These are phyloP conservation scores for Fusarium mangiferae DNA, from an alignment of 2,329 filamentous ascomycete species.

Conservation along the genomic window DNA sequence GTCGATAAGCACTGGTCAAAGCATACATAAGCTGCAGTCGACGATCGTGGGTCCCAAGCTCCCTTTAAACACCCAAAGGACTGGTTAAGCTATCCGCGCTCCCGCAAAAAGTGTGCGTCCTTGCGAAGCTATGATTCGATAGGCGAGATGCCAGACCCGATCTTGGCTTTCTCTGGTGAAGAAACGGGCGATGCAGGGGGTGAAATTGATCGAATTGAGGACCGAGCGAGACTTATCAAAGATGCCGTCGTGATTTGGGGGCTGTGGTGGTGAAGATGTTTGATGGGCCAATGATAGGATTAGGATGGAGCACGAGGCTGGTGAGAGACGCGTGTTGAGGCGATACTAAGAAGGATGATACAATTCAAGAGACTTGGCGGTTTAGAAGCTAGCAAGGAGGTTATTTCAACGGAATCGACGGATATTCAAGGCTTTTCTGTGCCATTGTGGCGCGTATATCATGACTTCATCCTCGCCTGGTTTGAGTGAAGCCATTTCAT, in stretches of 20 bases:
- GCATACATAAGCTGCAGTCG: constrained; percentile 2
- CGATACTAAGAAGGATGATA: neutral
- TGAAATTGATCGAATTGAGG: neutral
- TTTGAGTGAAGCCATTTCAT: neutral
- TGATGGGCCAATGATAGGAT: constrained; percentile 30
- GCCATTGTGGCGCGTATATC: neutral
- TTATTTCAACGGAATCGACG: neutral
- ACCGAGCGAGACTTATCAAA: neutral
- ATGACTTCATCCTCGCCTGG: neutral
- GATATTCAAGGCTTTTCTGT: neutral
- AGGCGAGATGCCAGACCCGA: neutral
- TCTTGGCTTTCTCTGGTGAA: constrained; percentile 8
- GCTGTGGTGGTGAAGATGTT: neutral
- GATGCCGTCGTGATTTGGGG: neutral
- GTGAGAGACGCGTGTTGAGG: constrained; percentile 13
- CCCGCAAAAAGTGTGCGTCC: constrained; percentile 30
- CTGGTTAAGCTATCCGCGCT: constrained; percentile 25
- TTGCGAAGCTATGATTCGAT: constrained; percentile 36
- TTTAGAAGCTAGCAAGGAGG: neutral
- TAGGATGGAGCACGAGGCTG: constrained; percentile 36
- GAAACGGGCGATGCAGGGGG: constrained; percentile 1
- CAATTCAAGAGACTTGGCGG: neutral
- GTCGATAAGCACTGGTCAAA: constrained; percentile 12
- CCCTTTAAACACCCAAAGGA: constrained; percentile 22
- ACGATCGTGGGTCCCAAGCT: neutral